A percentile compares a stretch with the other conserved stretches of the same genome.
phyloP scores from a whole-genome alignment of 139 green algal species.

The Chlorella sp. region DNA sequence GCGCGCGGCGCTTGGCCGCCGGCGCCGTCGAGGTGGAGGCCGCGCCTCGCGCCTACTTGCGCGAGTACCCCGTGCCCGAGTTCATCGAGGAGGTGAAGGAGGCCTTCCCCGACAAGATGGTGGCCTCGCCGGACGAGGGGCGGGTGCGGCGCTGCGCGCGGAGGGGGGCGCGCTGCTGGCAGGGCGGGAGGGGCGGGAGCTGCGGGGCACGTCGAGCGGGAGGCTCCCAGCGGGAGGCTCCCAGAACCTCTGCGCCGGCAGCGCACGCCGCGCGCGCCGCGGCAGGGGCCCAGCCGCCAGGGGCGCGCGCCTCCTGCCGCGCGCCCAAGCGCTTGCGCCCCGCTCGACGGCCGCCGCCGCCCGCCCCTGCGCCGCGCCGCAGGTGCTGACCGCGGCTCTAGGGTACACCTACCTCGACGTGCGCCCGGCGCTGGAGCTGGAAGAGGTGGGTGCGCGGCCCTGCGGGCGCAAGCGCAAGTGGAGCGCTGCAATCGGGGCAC shows the following conservation, averaged over 20 bases:
- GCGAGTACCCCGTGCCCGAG: slow-evolving; percentile 64
- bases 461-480: no score
- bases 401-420: slow-evolving; percentile 85
- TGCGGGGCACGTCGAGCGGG: neutral
- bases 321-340: neutral
- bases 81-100: slow-evolving; percentile 54
- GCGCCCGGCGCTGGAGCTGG: slow-evolving; percentile 62
- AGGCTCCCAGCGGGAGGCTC: neutral
- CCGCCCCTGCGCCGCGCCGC: neutral
- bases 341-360: neutral
- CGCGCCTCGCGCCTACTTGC: no score
- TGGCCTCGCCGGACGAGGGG: slow-evolving; percentile 75
- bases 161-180: no score
- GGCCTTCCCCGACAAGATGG: slow-evolving; percentile 67
- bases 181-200: neutral
- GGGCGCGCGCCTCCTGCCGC: neutral
- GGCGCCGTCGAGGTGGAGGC: no score
- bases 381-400: slow-evolving; percentile 56
- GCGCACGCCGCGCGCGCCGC: neutral
- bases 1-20: no score
- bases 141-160: no score
- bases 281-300: neutral
- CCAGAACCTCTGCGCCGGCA: neutral
- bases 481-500: no score
- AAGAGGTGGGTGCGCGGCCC: slow-evolving; percentile 45